phyloP scores from a whole-genome alignment of 2,329 filamentous ascomycete genomes.

The Cladosporium halotolerans region DNA sequence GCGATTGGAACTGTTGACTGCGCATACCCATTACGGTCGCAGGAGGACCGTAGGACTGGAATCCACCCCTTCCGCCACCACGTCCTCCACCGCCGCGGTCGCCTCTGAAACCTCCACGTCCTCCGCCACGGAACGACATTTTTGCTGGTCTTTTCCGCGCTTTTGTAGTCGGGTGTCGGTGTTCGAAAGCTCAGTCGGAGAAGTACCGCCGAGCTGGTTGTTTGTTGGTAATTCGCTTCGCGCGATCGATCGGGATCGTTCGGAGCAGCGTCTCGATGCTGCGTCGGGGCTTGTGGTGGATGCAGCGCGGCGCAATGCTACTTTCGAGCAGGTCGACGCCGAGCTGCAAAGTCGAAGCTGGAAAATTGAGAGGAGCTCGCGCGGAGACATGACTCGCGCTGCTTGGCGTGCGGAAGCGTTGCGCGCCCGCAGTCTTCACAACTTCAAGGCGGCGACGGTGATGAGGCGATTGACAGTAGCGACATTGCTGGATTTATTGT shows the following conservation, averaged over 20 bases:
- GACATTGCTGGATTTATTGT: no score
- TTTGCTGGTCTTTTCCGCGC: slow-evolving; percentile 2
- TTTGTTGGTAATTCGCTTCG: neutral
- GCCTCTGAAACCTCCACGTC: slow-evolving; percentile 16
- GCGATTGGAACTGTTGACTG: neutral
- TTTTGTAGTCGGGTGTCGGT: neutral
- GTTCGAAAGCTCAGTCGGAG: slow-evolving; percentile 8
- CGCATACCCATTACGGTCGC: slow-evolving; percentile 37
- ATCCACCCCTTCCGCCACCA: slow-evolving; percentile 28
- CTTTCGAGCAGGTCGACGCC: neutral
- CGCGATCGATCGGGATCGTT: slow-evolving; percentile 3
- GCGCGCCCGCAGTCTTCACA: no score
- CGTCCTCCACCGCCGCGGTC: slow-evolving; percentile 22
- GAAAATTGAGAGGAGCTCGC: neutral
- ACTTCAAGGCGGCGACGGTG: no score
- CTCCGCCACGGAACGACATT: slow-evolving; percentile 22
- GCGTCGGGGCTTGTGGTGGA: neutral
- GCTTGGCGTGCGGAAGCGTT: no score
- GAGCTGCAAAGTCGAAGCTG: neutral
- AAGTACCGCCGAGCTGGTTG: slow-evolving; percentile 11
- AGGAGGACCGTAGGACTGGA: slow-evolving; percentile 39
- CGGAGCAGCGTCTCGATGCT: slow-evolving; percentile 7
- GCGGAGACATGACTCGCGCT: neutral
- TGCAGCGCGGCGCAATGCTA: slow-evolving; percentile 5
- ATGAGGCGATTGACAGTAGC: no score